phyloP scores from a whole-genome alignment of 805 yeast genomes.

The Debaryomyces hansenii region DNA sequence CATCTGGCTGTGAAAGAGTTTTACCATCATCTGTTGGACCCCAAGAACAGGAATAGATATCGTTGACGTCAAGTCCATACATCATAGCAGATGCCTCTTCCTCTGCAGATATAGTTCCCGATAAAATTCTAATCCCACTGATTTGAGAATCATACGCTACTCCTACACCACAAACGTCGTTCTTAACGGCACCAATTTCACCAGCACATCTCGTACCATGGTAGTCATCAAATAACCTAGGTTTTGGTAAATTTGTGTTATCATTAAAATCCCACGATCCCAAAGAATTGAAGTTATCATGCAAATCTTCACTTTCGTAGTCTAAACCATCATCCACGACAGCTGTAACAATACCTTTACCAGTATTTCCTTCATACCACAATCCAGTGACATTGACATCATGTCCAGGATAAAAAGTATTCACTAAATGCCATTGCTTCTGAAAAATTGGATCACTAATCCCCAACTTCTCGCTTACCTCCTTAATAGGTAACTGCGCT shows the following conservation, averaged over 20 bases:
- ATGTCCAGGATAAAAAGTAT: slow-evolving; percentile 68
- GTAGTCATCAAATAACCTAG: slow-evolving; percentile 75
- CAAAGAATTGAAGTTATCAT: slow-evolving; percentile 61
- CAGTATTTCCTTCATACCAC: slow-evolving; percentile 82
- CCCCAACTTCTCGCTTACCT: slow-evolving; percentile 51
- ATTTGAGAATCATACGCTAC: slow-evolving; percentile 89
- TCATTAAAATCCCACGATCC: slow-evolving; percentile 96
- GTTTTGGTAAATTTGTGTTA: slow-evolving; percentile 72
- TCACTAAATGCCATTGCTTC: slow-evolving; percentile 91
- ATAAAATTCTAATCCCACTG: slow-evolving; percentile 85
- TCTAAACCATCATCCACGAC: slow-evolving; percentile 95
- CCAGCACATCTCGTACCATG: slow-evolving; percentile 99
- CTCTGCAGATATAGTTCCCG: slow-evolving; percentile 75
- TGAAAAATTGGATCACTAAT: slow-evolving; percentile 83
- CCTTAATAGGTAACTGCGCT: slow-evolving; percentile 44
- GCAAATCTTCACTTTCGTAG: slow-evolving; percentile 71
- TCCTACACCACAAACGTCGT: slow-evolving; percentile 92
- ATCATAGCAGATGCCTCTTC: slow-evolving; percentile 91
- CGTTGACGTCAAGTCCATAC: slow-evolving; percentile 78
- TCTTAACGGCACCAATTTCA: slow-evolving; percentile 88
- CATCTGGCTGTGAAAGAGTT: slow-evolving; percentile 82
- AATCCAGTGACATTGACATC: slow-evolving; percentile 85
- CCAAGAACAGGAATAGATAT: slow-evolving; percentile 97
- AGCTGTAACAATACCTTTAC: slow-evolving; percentile 80
- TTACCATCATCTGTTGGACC: slow-evolving; percentile 95